These are phyloP conservation scores for Saussurea involucrata DNA, from an alignment of 129 eudicot genomes.

Conservation along the genomic window DNA sequence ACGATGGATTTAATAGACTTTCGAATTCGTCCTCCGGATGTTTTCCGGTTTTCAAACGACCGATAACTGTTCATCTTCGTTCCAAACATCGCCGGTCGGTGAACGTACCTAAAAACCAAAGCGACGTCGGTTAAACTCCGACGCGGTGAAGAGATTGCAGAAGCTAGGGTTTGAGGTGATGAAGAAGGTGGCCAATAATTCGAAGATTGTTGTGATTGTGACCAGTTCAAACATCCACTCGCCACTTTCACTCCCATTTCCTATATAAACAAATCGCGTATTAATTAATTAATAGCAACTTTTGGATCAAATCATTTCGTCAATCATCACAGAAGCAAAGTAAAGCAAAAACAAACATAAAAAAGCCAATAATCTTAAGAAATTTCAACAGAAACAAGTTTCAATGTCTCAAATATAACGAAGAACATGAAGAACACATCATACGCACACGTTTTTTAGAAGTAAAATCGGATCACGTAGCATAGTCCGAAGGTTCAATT, in stretches of 20 bases:
- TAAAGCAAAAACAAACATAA: not conserved
- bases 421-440: constrained; percentile 19
- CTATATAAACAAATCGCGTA: constrained; percentile 5
- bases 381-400: not conserved
- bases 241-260: constrained; percentile 53
- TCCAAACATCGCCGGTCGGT: constrained; percentile 36
- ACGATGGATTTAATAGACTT: constrained; percentile 26
- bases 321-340: constrained; percentile 9
- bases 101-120: constrained; percentile 37
- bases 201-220: constrained; percentile 38
- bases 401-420: not conserved
- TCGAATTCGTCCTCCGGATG: constrained; percentile 8
- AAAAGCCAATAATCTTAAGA: constrained; percentile 1
- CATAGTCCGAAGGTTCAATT: constrained; percentile 13
- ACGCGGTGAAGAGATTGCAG: constrained; percentile 53
- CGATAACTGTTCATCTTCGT: constrained; percentile 38
- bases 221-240: constrained; percentile 48
- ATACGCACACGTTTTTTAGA: constrained; percentile 18
- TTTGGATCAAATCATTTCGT: constrained; percentile 20
- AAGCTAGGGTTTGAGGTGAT: constrained; percentile 60
- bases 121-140: constrained; percentile 33
- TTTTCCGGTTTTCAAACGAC: constrained; percentile 31
- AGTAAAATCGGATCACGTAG: constrained; percentile 47
- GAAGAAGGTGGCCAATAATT: constrained; percentile 49
- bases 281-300: not conserved